Evolutionary conservation across 2,329 filamentous ascomycete species (phyloP).

Genomic region (Cercospora canescens): DNA sequence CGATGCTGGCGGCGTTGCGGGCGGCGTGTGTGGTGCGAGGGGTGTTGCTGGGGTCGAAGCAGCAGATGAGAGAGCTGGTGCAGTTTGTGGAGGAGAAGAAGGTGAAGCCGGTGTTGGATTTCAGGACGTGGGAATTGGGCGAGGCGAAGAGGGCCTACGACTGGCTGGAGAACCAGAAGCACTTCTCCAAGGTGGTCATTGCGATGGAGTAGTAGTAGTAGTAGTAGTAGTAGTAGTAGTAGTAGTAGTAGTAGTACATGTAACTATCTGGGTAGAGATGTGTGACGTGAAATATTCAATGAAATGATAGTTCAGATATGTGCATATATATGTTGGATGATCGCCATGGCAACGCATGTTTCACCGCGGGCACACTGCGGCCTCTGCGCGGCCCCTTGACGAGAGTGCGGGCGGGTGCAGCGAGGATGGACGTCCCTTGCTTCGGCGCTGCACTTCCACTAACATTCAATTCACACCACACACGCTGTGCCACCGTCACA

Average conservation of each 20-base stretch:
- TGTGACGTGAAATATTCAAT: background rate
- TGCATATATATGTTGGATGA: background rate
- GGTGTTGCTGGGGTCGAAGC: conserved; percentile 20
- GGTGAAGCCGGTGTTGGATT: conserved; percentile 35
- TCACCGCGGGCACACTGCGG: conserved; percentile 6
- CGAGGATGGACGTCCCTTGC: conserved; percentile 7
- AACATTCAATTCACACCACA: background rate
- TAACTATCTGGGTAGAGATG: no score
- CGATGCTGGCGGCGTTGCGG: conserved; percentile 18
- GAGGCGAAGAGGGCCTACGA: conserved; percentile 33
- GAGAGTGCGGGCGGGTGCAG: background rate
- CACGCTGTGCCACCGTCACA: background rate
- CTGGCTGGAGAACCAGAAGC: conserved; percentile 27
- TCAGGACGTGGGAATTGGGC: conserved; percentile 38
- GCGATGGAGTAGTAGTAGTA: conserved; percentile 13
- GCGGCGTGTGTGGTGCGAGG: conserved; percentile 23
- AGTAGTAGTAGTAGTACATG: no score
- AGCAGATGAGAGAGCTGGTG: conserved; percentile 22
- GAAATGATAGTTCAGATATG: background rate
- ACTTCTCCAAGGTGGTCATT: conserved; percentile 36
- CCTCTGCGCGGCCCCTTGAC: conserved; percentile 5
- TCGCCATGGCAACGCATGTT: conserved; percentile 1
- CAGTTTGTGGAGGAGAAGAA: conserved; percentile 23
- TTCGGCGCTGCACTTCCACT: background rate
- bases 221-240: no score